Percentiles rank a stretch among this genome's conserved stretches.
Evolutionary conservation across 768 basidiomycete genomes (phyloP).

Genomic region (Peribolospora baueri): DNA sequence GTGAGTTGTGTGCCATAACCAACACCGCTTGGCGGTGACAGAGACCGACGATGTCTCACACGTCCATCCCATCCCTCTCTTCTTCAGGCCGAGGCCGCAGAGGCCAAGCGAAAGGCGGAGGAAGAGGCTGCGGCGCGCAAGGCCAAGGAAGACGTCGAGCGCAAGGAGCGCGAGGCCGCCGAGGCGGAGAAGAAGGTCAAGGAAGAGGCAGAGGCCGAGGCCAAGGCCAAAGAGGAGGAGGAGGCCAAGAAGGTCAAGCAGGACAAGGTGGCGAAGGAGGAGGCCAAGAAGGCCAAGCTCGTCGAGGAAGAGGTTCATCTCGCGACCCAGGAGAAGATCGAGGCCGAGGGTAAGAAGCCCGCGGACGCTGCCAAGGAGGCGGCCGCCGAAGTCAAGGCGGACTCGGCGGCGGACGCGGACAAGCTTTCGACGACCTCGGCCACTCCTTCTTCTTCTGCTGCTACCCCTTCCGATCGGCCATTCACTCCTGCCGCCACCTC

Average conservation of each 20-base stretch:
- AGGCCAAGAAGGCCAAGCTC: conserved; percentile 2
- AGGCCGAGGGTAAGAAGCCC: neutral
- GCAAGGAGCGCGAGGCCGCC: neutral
- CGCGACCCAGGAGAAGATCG: neutral
- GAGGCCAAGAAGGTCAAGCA: conserved; percentile 4
- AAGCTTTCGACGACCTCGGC: conserved; percentile 20
- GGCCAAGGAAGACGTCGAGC: neutral
- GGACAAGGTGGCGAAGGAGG: neutral
- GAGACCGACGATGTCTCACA: too few species aligned
- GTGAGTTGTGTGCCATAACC: neutral
- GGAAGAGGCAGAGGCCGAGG: neutral
- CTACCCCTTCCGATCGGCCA: conserved; percentile 1
- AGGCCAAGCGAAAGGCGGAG: neutral
- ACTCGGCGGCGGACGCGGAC: neutral
- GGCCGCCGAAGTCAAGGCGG: neutral
- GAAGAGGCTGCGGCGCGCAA: neutral
- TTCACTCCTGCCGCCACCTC: conserved; percentile 10
- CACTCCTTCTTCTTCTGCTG: conserved; percentile 15
- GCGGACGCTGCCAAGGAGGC: neutral
- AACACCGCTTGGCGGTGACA: too few species aligned
- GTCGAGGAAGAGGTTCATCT: neutral
- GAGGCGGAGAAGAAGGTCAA: neutral
- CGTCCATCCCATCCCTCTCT: too few species aligned
- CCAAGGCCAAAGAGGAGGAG: conserved; percentile 2
- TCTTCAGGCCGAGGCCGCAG: neutral